phyloP scores from a whole-genome alignment of 2,329 filamentous ascomycete genomes.

The Aspergillus nomiae region DNA sequence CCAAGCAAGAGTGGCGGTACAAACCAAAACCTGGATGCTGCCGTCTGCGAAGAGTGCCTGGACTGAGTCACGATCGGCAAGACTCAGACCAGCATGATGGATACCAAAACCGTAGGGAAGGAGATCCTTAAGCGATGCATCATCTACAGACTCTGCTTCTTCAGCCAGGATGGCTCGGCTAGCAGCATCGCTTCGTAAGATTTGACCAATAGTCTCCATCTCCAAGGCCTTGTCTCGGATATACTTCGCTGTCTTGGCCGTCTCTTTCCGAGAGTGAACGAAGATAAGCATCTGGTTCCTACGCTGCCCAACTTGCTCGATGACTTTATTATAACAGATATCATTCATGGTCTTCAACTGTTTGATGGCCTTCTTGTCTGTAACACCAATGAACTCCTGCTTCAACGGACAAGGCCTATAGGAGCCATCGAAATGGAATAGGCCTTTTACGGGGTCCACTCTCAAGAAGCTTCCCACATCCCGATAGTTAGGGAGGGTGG shows the following conservation, averaged over 20 bases:
- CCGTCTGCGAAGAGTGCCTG: slow-evolving; percentile 93
- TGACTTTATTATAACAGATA: slow-evolving; percentile 94
- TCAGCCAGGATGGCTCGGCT: slow-evolving; percentile 85
- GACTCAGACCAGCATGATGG: slow-evolving; percentile 95
- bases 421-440: slow-evolving; percentile 96
- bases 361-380: slow-evolving; percentile 97
- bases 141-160: slow-evolving; percentile 78
- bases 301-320: slow-evolving; percentile 91
- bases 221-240: slow-evolving; percentile 97
- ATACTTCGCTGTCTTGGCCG: slow-evolving; percentile 93
- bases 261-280: slow-evolving; percentile 97
- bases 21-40: slow-evolving; percentile 91
- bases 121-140: slow-evolving; percentile 88
- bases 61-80: slow-evolving; percentile 91
- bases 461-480: slow-evolving; percentile 96
- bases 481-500: slow-evolving; percentile 92
- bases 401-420: slow-evolving; percentile 91
- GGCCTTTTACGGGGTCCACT: slow-evolving; percentile 78
- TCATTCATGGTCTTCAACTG: slow-evolving; percentile 99
- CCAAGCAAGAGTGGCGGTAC: slow-evolving; percentile 97
- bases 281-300: slow-evolving; percentile 99
- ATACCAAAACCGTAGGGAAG: slow-evolving; percentile 97
- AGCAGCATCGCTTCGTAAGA: slow-evolving; percentile 87
- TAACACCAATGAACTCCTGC: slow-evolving; percentile 96
- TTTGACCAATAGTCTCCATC: slow-evolving; percentile 93